Percentiles rank a stretch among this genome's conserved stretches.
phyloP scores from a whole-genome alignment of 768 basidiomycete species.

The Xerocomellus amylosporus region DNA sequence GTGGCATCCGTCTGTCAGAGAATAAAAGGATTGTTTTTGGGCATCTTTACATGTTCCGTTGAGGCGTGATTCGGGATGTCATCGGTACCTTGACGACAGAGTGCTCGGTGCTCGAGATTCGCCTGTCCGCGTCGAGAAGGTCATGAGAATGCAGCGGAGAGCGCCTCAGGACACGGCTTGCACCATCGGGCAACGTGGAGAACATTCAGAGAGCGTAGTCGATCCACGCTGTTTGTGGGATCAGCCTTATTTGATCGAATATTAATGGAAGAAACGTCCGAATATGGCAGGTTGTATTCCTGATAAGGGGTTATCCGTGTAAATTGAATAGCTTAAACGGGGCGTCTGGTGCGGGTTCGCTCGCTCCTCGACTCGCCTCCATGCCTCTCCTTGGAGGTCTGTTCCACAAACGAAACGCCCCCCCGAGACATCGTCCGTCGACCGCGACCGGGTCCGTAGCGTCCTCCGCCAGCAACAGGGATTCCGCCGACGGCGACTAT shows the following conservation, averaged over 20 bases:
- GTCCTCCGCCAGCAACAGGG: conserved; percentile 14
- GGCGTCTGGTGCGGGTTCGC: not conserved
- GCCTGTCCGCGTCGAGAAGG: not conserved
- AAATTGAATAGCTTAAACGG: conserved; percentile 9
- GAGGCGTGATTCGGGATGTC: not conserved
- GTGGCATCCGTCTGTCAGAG: not conserved
- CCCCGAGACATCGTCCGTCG: not conserved
- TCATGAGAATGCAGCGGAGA: too few species aligned
- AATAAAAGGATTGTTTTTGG: not conserved
- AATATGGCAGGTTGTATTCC: not conserved
- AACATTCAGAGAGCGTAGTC: not conserved
- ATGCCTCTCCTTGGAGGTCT: conserved; percentile 32
- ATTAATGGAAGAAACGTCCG: not conserved
- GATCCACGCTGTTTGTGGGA: conserved; percentile 2
- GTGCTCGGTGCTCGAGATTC: not conserved
- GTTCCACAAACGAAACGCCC: conserved; percentile 22
- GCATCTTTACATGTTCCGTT: too few species aligned
- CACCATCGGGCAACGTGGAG: not conserved
- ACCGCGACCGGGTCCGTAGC: conserved; percentile 15
- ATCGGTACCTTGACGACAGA: not conserved
- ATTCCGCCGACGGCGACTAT: conserved; percentile 33
- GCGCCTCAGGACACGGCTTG: not conserved
- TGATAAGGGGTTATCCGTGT: conserved; percentile 13
- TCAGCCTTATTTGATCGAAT: conserved; percentile 10
- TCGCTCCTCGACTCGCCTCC: not conserved